Conservation (phyloP, 441 rosid genomes). For the Pelargonium myrrhifolium region DNA sequence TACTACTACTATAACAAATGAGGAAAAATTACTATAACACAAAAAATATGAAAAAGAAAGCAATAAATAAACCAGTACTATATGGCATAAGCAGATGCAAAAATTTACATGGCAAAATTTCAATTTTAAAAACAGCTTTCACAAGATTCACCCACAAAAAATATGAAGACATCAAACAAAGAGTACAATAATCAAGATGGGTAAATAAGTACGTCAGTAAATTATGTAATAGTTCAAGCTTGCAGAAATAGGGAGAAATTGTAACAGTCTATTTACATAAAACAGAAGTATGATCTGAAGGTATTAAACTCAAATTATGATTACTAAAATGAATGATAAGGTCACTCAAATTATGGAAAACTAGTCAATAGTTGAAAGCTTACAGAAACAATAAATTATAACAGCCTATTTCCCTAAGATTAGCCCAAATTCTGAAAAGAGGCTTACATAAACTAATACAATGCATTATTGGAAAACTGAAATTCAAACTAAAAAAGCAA, state of each 20-base stretch:
- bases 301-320: no score
- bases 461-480: no score
- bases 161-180: neutral
- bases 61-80: neutral
- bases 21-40: neutral
- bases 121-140: neutral
- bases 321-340: no score
- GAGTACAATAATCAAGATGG: neutral
- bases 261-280: no score
- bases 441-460: no score
- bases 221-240: neutral
- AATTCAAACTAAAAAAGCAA: no score
- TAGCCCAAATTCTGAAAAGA: no score
- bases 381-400: no score
- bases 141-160: neutral
- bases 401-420: no score
- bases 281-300: no score
- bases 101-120: neutral
- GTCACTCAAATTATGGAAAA: no score
- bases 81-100: neutral
- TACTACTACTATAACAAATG: conserved; percentile 3
- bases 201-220: neutral
- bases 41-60: neutral
- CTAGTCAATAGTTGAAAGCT: no score
- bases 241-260: neutral